A percentile compares a stretch with the other conserved stretches of the same genome.
These are phyloP conservation scores for Oryza meyeriana DNA, from an alignment of 176 grass and related monocot genomes.

Conservation along the genomic window DNA sequence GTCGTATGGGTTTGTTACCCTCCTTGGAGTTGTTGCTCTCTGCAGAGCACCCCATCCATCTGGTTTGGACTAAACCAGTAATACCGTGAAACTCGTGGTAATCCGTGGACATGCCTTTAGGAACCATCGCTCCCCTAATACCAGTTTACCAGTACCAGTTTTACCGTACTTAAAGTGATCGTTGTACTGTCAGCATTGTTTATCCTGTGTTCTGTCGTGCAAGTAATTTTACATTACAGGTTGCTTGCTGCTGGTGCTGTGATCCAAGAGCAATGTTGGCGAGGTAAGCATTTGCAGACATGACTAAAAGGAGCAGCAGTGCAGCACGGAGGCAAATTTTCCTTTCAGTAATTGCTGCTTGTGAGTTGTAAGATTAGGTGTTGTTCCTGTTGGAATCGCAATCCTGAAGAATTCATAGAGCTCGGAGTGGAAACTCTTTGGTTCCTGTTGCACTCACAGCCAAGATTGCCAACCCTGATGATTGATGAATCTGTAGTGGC, in stretches of 20 bases:
- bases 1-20: slow-evolving; percentile 26
- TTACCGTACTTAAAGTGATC: neutral
- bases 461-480: neutral
- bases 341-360: neutral
- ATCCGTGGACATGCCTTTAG: neutral
- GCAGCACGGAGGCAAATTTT: neutral
- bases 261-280: neutral
- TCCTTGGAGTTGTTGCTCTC: neutral
- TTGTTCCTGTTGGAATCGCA: neutral
- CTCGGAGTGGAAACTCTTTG: neutral
- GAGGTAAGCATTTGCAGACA: neutral
- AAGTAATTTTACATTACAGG: neutral
- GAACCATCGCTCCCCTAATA: neutral
- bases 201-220: neutral
- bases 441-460: no score
- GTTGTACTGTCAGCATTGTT: neutral
- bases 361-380: neutral
- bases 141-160: neutral
- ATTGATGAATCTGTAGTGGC: neutral
- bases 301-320: neutral
- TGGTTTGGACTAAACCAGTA: slow-evolving; percentile 13
- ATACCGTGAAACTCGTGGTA: neutral
- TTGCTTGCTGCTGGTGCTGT: neutral
- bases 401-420: neutral
- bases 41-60: neutral